Base-by-base conservation (phyloP, 495 filamentous ascomycete genomes). In the Hypoxylon cercidicola region DNA sequence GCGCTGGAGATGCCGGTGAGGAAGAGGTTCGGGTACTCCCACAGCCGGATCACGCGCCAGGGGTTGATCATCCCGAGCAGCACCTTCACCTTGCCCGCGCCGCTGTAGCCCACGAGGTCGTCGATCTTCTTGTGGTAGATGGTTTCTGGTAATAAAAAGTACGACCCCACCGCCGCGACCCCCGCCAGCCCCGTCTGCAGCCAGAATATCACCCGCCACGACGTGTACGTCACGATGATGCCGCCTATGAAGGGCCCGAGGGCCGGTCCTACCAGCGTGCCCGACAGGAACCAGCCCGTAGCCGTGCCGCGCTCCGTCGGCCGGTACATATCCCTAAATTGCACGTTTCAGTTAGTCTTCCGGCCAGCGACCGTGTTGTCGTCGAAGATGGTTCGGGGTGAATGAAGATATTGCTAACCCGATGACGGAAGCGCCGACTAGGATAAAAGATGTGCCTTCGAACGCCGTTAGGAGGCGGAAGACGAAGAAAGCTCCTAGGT, bases 171-270 rank as follows among this genome's bases (percentile, higher is more conserved):
- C 3, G 80, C 76, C 10, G 83, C 86, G 10, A 81, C 56, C 5
- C 83, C 88, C 2, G 82, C 84, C 0, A 92, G 77, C 0, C 82
- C 88, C 9, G 87, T 82, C 68, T 91, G 88, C 12, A 91, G 81
- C 85, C 88, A 91, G 77, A 91, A 91, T 28, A 91, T 88, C 34
- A 82, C 82, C 25, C 88, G 75, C 89, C 89, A 92, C 6, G 84
- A 82, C 13, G 80, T 76, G 73, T 84, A 91, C 0, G 87, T 91
- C 13, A 91, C 87, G 44, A 92, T 89, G 39, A 91, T 84, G 25
- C 86, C 87, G 8, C 85, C 85, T 20, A 87, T 66, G 63, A 90
- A 88, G 3, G 89, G 89, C 8, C 89, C 89, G 15, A 91, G 74
- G 18, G 89, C 88, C 19, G 90, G 89, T 0, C 89, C 89, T 51